Conservation (phyloP, 768 basidiomycete species). For the Pulveroboletus ravenelii region DNA sequence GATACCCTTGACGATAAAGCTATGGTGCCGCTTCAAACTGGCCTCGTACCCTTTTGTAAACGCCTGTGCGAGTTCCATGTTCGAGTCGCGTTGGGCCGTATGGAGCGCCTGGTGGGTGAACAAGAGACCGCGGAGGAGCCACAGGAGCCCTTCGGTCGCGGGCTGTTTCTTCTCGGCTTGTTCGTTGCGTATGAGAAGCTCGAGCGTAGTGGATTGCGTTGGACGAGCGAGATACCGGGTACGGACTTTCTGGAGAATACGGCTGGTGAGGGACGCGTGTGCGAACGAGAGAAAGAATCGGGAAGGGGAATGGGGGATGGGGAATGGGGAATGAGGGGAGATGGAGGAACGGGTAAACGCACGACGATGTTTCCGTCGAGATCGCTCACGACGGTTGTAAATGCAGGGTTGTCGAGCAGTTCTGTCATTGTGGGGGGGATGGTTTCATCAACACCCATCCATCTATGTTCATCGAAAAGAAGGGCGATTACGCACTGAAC, state of each 20-base stretch:
- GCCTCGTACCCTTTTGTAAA: slow-evolving; percentile 79
- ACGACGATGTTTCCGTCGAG: slow-evolving; percentile 90
- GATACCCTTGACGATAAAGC: slow-evolving; percentile 61
- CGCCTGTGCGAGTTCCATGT: slow-evolving; percentile 51
- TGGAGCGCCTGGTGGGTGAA: slow-evolving; percentile 86
- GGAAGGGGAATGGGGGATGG: no score
- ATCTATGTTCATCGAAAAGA: background rate
- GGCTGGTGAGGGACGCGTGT: background rate
- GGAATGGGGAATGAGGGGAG: no score
- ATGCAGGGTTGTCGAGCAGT: slow-evolving; percentile 45
- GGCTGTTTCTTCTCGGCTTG: slow-evolving; percentile 80
- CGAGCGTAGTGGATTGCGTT: slow-evolving; percentile 66
- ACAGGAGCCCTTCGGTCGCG: slow-evolving; percentile 89
- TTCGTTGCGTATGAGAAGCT: slow-evolving; percentile 80
- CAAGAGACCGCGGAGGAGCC: slow-evolving; percentile 86
- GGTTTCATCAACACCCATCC: background rate
- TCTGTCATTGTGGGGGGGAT: slow-evolving; percentile 8
- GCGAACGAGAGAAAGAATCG: background rate
- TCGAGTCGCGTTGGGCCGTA: slow-evolving; percentile 59
- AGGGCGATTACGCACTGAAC: slow-evolving; percentile 59
- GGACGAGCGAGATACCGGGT: slow-evolving; percentile 70
- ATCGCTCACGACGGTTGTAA: slow-evolving; percentile 78
- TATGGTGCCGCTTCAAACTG: slow-evolving; percentile 84
- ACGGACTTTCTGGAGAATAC: slow-evolving; percentile 73
- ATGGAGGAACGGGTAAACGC: slow-evolving; percentile 19